Base-by-base conservation (phyloP, 1,284 basidiomycete genomes). In the Lentinus polychrous region DNA sequence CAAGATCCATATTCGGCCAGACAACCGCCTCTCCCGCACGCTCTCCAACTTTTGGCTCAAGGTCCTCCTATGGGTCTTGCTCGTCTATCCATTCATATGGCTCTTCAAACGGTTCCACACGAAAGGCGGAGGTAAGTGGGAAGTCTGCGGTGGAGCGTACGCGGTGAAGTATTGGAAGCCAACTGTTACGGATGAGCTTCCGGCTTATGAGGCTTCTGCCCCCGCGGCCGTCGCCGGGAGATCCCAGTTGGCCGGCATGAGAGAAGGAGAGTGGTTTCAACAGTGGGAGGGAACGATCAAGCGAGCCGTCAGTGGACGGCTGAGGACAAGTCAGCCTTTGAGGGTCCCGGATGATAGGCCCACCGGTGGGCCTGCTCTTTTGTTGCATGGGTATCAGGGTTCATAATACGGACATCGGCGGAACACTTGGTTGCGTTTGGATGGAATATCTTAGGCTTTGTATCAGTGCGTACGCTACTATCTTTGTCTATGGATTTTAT, bases 241-340 rank as follows among this genome's bases (percentile, higher is more conserved):
- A 8, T 67, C 64, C 18, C 66, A 61, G 50, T 58, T 80, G 5
- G 57, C 75, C 2, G 88, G 88, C 1, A 57, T 78, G 49, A 73
- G 73, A 51, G 89, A 91, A 64, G 83, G 81, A 4, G 76, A 83
- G 54, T 91, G 86, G 86, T 86, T 88, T 64, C 74, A 74, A 59
- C 71, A 71, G 45, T 91, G 88, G 86, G 83, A 90, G 56, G 72
- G 71, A 33, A 72, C 78, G 2, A 87, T 91, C 45, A 55, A 62
- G 34, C 51, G 57, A 3, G 62, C 62, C 6, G 63, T 65, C 12
- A 53, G 48, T 11, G 49, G 61, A 41, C 58, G 62, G 23, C 34
- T 70, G 47, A 59, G 54, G 46, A 55, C 56, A 7, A 48, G 50
- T 27, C 56, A 59, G 8, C 62, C 27, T 27, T 52, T 72, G 46